Evolutionary conservation across 140 eudicot species (phyloP), one percentile per base, ranked within the genome.

Genomic region (Ambrosia hybrid): DNA sequence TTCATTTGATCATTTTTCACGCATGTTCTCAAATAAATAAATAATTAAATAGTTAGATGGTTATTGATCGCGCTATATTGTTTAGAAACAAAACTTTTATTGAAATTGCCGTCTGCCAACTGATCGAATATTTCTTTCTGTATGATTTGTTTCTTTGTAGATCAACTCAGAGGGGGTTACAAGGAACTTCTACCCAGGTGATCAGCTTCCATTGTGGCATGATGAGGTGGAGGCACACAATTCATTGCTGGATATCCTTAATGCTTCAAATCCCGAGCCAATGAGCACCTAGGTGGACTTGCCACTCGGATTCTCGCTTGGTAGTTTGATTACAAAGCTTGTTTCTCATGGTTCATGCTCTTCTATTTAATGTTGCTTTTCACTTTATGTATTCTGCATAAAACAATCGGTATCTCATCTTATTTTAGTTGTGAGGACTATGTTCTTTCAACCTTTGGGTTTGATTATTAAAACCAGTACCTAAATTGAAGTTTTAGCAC

Each of bases 161-260:
- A 91, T 91, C 36, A 86, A 91, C 85, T 64, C 84, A 4, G 94
- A 86, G 63, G 97, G 97, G 51, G 96, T 79, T 7, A 79, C 85
- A 3, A 79, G 96, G 68, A 91, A 91, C 85, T 91, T 89, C 71
- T 89, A 86, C 76, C 96, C 97, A 9, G 91, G 97, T 51, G 95
- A 91, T 65, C 73, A 79, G 53, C 96, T 84, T 52, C 91, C 96
- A 12, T 69, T 91, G 55, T 91, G 97, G 97, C 96, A 91, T 61
- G 97, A 91, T 52, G 97, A 91, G 71, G 67, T 91, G 72, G 96
- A 84, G 74, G 85, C 97, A 10, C 91, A 84, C 65, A 82, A 86
- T 51, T 91, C 97, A 2, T 72, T 89, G 75, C 65, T 91, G 49
- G 97, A 91, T 41, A 83, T 84, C 26, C 78, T 84, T 38, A 76